Conservation (phyloP, 495 filamentous ascomycete genomes). For the Mycothermus thermophilus region DNA sequence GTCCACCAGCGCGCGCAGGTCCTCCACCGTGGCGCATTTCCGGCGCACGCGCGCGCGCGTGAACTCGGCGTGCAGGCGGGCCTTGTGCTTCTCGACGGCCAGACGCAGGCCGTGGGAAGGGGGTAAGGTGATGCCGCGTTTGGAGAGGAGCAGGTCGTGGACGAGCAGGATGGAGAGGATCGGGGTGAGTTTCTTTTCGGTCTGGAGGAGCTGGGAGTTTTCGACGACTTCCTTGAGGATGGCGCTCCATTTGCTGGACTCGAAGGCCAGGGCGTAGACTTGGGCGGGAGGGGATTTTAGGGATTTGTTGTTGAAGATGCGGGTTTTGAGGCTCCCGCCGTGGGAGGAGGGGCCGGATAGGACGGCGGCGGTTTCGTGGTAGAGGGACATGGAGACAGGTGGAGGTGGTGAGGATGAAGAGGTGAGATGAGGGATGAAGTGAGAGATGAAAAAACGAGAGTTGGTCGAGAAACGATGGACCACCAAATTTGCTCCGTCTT, state of each 20-base stretch:
- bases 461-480: no score
- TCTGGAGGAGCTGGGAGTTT: constrained; percentile 58
- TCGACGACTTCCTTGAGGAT: constrained; percentile 80
- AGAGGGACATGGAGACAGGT: constrained; percentile 60
- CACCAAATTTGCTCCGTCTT: no score
- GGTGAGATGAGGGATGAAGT: background rate
- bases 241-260: constrained; percentile 79
- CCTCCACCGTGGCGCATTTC: constrained; percentile 49
- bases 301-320: constrained; percentile 56
- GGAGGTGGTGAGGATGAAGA: background rate
- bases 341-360: constrained; percentile 46
- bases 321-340: constrained; percentile 67
- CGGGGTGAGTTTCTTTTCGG: constrained; percentile 75
- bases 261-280: constrained; percentile 70
- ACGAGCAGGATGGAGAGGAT: constrained; percentile 65
- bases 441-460: background rate
- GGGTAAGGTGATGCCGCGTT: constrained; percentile 64
- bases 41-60: constrained; percentile 59
- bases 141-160: constrained; percentile 75
- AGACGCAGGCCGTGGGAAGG: constrained; percentile 59
- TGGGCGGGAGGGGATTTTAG: constrained; percentile 66
- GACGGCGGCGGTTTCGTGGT: constrained; percentile 73
- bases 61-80: constrained; percentile 66
- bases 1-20: constrained; percentile 45
- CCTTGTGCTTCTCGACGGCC: constrained; percentile 67